Percentiles rank a stretch among this genome's conserved stretches.
Evolutionary conservation across 78 protist species (phyloP).

Genomic region (Protostelium mycophagum): DNA sequence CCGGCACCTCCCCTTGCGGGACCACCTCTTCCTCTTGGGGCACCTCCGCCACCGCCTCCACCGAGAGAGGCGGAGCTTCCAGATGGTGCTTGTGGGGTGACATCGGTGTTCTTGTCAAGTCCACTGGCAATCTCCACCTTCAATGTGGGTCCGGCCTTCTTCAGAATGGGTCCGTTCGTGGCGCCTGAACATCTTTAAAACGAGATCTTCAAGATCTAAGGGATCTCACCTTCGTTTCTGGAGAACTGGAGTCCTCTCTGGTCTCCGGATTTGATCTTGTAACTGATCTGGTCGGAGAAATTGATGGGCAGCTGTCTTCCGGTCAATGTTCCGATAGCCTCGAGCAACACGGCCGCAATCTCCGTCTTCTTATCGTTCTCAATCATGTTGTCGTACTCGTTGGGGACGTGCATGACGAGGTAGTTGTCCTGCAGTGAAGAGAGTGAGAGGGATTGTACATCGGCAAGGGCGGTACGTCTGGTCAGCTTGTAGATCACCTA

Average conservation of each 20-base stretch:
- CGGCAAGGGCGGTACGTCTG: slow-evolving; percentile 26
- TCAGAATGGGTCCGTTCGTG: slow-evolving; percentile 9
- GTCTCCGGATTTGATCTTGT: slow-evolving; percentile 47
- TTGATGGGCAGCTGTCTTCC: slow-evolving; percentile 32
- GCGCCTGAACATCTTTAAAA: slow-evolving; percentile 1
- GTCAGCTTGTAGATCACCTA: slow-evolving; percentile 15
- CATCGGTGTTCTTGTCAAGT: slow-evolving; percentile 50
- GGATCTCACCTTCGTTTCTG: slow-evolving; percentile 13
- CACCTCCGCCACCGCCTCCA: slow-evolving; percentile 13
- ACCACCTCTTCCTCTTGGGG: slow-evolving; percentile 12
- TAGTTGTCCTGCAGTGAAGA: slow-evolving; percentile 39
- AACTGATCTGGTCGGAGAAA: slow-evolving; percentile 46
- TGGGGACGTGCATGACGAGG: slow-evolving; percentile 48
- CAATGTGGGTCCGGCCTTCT: slow-evolving; percentile 56
- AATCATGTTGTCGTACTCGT: slow-evolving; percentile 55
- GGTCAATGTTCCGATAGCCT: slow-evolving; percentile 30
- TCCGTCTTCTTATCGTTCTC: slow-evolving; percentile 71
- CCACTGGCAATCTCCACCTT: slow-evolving; percentile 48
- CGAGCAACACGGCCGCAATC: slow-evolving; percentile 34
- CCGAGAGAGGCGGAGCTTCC: neutral
- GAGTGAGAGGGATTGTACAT: slow-evolving; percentile 31
- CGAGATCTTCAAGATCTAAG: neutral
- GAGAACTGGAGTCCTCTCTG: slow-evolving; percentile 28
- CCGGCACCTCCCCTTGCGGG: slow-evolving; percentile 9
- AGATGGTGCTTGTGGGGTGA: slow-evolving; percentile 16